Base-by-base conservation (phyloP, 495 filamentous ascomycete genomes). In the Trichoderma erinaceum region DNA sequence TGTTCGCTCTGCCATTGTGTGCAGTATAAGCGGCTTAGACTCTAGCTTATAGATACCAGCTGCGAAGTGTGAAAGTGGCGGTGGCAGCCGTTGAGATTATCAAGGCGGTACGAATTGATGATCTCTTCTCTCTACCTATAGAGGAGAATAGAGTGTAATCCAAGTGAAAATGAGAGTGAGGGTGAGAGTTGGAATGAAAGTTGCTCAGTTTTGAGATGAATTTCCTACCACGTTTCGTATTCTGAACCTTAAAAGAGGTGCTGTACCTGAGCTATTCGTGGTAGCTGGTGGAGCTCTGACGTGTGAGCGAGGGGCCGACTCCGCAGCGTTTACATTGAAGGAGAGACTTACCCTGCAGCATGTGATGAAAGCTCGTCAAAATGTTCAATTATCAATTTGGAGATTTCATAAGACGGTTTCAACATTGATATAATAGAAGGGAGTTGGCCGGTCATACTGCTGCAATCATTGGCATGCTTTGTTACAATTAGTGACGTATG, bases 1-100 rank as follows among this genome's bases (percentile, higher is more conserved):
- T 44, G 84, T 89, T 63, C 76, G 79, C 0, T 44, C n/a, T 4
- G 76, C 63, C 77, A 79, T 79, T 7, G 65, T 43, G 3, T 11
- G 21, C 3, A 15, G 25, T 4, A 11, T 12, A 10, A 15, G 12
- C 10, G 18, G 13, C 44, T n/a, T 15, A 29, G 25, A 1, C 23
- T 32, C 23, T 61, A 13, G 29, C 11, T 32, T 32, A 13, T 29
- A 29, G 56, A 61, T 61, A 15, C 25, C 27, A 32, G 11, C n/a
- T 11, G 10, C 27, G 16, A 18, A 1, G n/a, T 8, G n/a, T 6
- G 1, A 58, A 25, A 27, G 35, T 38, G 35, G 18, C 12, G 13
- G 18, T 18, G 18, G 43, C 43, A 46, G 43, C 43, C 18, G 43
- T 46, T 46, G 43, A 38, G 56, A 61, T 4, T 4, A 15, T 32